phyloP scores from a whole-genome alignment of 1,284 basidiomycete species.

The Trichosporon sp. region DNA sequence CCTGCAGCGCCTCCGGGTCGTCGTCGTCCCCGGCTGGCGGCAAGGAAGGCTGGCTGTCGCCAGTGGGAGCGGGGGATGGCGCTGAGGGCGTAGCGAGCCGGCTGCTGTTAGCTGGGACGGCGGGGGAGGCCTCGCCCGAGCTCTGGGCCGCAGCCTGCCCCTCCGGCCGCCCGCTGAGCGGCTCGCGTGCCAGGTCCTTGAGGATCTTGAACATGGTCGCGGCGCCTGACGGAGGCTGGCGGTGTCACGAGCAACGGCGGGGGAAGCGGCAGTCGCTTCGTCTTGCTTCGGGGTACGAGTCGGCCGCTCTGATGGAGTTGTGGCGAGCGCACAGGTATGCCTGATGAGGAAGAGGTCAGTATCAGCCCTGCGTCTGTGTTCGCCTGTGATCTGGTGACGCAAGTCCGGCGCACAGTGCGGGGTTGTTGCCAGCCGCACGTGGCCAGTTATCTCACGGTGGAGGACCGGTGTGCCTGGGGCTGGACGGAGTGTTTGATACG shows the following conservation, averaged over 20 bases:
- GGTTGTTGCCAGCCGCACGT: not conserved
- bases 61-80: not conserved
- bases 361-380: not conserved
- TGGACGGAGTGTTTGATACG: not conserved
- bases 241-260: not conserved
- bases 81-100: not conserved
- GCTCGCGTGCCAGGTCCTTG: slow-evolving; percentile 44
- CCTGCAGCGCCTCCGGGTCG: slow-evolving; percentile 29
- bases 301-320: not conserved
- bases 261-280: not conserved
- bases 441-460: not conserved
- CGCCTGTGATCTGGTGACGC: not conserved
- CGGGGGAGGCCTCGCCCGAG: not conserved
- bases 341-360: not conserved
- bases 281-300: not conserved
- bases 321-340: not conserved
- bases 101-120: not conserved
- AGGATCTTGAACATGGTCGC: slow-evolving; percentile 45
- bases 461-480: too few species aligned
- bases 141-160: slow-evolving; percentile 10
- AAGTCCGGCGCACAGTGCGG: not conserved
- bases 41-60: not conserved
- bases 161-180: slow-evolving; percentile 21
- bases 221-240: not conserved
- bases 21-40: slow-evolving; percentile 15